Conservation (phyloP, 176 grass and related monocot species). For the Oryza coarctata region DNA sequence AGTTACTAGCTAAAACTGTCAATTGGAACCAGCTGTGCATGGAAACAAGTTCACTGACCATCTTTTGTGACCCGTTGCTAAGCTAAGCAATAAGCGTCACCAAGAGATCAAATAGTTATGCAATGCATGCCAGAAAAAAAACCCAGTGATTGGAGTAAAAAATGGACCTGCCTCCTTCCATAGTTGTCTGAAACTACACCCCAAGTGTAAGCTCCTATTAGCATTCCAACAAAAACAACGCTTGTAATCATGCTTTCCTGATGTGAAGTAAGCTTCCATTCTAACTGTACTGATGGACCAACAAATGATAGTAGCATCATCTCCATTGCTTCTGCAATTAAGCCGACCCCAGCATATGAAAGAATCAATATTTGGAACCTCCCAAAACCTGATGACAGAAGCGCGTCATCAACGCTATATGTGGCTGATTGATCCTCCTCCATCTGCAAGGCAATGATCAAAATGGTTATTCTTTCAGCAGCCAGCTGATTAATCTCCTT, state of each 20-base stretch:
- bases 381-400: conserved; percentile 72
- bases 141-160: conserved; percentile 32
- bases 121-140: background rate
- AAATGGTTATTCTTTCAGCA: conserved; percentile 12
- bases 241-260: conserved; percentile 96
- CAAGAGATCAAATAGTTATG: background rate
- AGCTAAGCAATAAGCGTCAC: background rate
- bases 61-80: background rate
- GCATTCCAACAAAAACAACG: conserved; percentile 85
- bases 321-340: conserved; percentile 92
- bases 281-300: conserved; percentile 75
- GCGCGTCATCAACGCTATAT: conserved; percentile 75
- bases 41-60: conserved; percentile 1
- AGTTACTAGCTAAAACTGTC: conserved; percentile 3
- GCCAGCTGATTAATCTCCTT: background rate
- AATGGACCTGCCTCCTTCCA: conserved; percentile 96
- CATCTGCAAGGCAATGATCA: conserved; percentile 46
- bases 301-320: conserved; percentile 99
- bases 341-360: conserved; percentile 78
- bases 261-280: conserved; percentile 82
- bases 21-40: background rate
- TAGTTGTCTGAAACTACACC: conserved; percentile 86
- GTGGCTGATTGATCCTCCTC: conserved; percentile 57
- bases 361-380: conserved; percentile 80
- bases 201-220: conserved; percentile 89